A percentile compares a stretch with the other conserved stretches of the same genome.
These are phyloP conservation scores for Barbarea vulgaris DNA, from an alignment of 345 rosid species.

Conservation along the genomic window DNA sequence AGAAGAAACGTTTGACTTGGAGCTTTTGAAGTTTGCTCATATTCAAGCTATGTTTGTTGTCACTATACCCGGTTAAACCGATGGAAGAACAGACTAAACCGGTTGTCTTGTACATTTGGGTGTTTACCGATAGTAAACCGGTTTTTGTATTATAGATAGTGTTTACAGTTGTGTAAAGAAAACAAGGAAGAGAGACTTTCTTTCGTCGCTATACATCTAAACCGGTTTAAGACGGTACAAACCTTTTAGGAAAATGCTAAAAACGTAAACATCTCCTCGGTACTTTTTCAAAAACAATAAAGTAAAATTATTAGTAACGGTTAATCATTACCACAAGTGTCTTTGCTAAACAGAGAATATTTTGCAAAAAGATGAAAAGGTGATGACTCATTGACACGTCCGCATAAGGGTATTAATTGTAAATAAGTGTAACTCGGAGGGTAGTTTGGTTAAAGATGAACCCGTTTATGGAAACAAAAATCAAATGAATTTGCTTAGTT, in stretches of 20 bases:
- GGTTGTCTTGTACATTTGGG: conserved; percentile 21
- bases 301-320: conserved; percentile 6
- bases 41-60: not conserved
- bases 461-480: conserved; percentile 25
- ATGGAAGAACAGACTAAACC: conserved; percentile 8
- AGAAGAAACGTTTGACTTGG: not conserved
- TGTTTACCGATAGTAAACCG: conserved; percentile 6
- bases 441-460: not conserved
- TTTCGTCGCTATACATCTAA: not conserved
- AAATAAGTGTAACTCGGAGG: conserved; percentile 1
- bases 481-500: conserved; percentile 18
- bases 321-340: conserved; percentile 31
- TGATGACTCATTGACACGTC: conserved; percentile 42
- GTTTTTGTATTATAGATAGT: conserved; percentile 1
- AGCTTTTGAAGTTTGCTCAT: conserved; percentile 20
- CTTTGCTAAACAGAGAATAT: conserved; percentile 27
- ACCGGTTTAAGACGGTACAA: not conserved
- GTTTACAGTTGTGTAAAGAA: not conserved
- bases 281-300: not conserved
- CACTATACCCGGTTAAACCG: not conserved
- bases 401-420: conserved; percentile 23
- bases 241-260: not conserved
- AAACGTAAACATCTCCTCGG: not conserved
- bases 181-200: not conserved
- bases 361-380: conserved; percentile 23